phyloP scores from a whole-genome alignment of 1,284 basidiomycete species.

The Sanghuangporus sanghuang region DNA sequence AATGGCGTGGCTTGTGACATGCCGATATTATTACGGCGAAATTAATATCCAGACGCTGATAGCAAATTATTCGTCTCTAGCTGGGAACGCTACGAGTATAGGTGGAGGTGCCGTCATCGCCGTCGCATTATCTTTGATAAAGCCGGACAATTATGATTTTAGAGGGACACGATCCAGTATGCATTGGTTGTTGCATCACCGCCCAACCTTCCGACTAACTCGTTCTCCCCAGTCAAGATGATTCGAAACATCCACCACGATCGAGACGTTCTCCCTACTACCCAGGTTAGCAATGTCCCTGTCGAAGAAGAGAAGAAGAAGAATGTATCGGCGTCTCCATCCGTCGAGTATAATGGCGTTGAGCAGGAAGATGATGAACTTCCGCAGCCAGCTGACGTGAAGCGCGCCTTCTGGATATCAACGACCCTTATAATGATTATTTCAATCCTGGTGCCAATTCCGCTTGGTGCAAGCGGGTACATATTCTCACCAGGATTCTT shows the following conservation, averaged over 20 bases:
- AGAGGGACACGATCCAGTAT: constrained; percentile 38
- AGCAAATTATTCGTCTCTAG: constrained; percentile 43
- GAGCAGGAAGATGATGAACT: constrained; percentile 11
- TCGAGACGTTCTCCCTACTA: neutral
- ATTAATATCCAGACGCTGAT: constrained; percentile 42
- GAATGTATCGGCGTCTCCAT: constrained; percentile 7
- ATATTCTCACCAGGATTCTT: constrained; percentile 44
- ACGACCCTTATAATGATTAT: constrained; percentile 37
- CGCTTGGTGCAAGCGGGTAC: constrained; percentile 49
- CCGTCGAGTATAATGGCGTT: neutral
- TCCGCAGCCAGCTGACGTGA: constrained; percentile 31
- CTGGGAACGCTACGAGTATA: constrained; percentile 40
- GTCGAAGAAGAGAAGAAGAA: constrained; percentile 17
- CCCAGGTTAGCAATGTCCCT: constrained; percentile 17
- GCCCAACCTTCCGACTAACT: neutral
- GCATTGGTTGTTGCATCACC: constrained; percentile 14
- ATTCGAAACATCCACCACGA: constrained; percentile 3
- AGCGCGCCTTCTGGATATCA: constrained; percentile 37
- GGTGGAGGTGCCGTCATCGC: constrained; percentile 41
- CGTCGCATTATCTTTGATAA: constrained; percentile 36
- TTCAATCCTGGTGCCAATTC: constrained; percentile 32
- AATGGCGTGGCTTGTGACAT: constrained; percentile 48
- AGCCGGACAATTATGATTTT: constrained; percentile 44
- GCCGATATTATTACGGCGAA: constrained; percentile 43
- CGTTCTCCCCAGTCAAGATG: constrained; percentile 7